Evolutionary conservation across 371 early-diverging fungal genomes (phyloP), one percentile per base, ranked within the genome.

Genomic region (Quaeritorhiza haematococci): DNA sequence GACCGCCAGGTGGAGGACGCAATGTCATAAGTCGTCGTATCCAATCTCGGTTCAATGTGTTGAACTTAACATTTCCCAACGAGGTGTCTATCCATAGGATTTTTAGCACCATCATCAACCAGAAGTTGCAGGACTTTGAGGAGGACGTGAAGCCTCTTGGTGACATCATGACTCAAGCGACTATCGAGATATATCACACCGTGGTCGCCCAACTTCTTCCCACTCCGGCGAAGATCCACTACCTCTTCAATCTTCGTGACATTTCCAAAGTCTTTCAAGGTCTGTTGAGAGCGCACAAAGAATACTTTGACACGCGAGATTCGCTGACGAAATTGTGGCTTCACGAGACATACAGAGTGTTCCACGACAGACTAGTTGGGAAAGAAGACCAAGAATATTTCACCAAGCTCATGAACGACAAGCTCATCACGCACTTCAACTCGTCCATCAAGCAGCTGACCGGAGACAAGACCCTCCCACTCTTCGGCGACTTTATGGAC

Each of bases 181-280:
- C 78, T 1, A 62, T 80, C 27, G 80, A 78, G 51, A 70, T 81
- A 15, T 80, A 74, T 55, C 67, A 77, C 58, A 61, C 73, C 0
- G 66, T 80, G 3, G 62, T 64, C 3, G 53, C 71, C 1, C 64
- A 75, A 29, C 67, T 81, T 2, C 61, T 81, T 19, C 81, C 82
- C 2, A 81, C 82, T 13, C 81, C 81, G 8, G 69, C 75, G 4
- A 75, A 75, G 49, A 73, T 73, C 27, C 82, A 82, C 58, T 82
- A 82, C 53, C 54, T 74, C 13, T 82, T 82, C 66, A 81, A 82
- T 55, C 59, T 81, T 41, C 62, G 82, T 3, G 81, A 81, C 42
- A 72, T 82, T 30, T 74, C 76, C 24, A 73, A 72, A 26, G 79
- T 82, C 13, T 74, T 82, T 45, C 81, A 80, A 55, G 82, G 82